Percentiles rank a stretch among this genome's conserved stretches.
phyloP scores from a whole-genome alignment of 208 protist genomes.

The Wallacemonas sp. region DNA sequence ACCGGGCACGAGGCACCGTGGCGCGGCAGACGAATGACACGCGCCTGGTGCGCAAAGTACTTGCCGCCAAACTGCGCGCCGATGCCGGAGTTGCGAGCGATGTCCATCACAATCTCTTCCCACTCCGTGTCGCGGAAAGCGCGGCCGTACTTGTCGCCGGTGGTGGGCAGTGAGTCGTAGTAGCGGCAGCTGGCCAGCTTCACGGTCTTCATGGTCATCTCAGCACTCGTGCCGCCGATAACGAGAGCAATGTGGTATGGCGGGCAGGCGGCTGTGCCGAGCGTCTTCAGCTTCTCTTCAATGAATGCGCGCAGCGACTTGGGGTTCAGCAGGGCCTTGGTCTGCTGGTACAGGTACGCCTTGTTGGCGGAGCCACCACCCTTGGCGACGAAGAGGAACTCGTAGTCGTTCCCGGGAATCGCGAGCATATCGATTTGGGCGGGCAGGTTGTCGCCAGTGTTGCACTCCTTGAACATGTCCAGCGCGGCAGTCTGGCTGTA shows the following conservation, averaged over 20 bases:
- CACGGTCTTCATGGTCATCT: conserved; percentile 98
- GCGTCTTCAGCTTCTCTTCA: conserved; percentile 92
- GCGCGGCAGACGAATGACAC: conserved; percentile 91
- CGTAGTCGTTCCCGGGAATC: conserved; percentile 91
- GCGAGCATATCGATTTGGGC: conserved; percentile 97
- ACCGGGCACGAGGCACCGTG: conserved; percentile 93
- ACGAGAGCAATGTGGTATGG: conserved; percentile 98
- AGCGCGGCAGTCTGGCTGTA: conserved; percentile 96
- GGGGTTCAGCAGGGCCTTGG: conserved; percentile 95
- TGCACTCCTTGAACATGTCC: conserved; percentile 97
- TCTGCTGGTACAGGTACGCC: conserved; percentile 97
- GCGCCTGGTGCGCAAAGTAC: conserved; percentile 96
- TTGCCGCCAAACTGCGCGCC: conserved; percentile 97
- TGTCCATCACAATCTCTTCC: conserved; percentile 91
- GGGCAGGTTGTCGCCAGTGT: conserved; percentile 97
- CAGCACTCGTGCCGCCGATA: conserved; percentile 96
- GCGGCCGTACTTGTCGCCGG: conserved; percentile 86
- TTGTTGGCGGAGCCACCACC: conserved; percentile 98
- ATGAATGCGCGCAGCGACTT: conserved; percentile 92
- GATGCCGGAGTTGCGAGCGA: conserved; percentile 86
- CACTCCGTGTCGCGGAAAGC: conserved; percentile 96
- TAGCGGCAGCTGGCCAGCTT: conserved; percentile 95
- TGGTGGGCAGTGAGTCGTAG: conserved; percentile 95
- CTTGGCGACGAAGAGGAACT: conserved; percentile 98
- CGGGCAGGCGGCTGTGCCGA: conserved; percentile 97